These are phyloP conservation scores for Rhazya stricta DNA, from an alignment of 257 asterid genomes.

Conservation along the genomic window DNA sequence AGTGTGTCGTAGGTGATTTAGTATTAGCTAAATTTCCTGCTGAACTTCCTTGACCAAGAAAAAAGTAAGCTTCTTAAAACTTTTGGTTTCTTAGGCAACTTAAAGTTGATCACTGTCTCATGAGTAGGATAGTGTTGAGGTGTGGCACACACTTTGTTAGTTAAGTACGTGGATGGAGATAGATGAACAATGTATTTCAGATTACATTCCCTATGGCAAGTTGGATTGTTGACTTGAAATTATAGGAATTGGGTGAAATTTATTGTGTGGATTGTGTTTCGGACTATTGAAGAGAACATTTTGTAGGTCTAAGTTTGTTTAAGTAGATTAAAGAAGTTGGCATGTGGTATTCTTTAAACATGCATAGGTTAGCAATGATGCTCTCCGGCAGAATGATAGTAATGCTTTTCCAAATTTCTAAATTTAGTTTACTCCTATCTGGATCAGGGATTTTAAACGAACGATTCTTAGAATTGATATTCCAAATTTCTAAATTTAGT, in stretches of 20 bases:
- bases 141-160: background rate
- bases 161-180: background rate
- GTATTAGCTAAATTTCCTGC: background rate
- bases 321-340: background rate
- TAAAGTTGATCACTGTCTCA: background rate
- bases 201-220: background rate
- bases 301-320: background rate
- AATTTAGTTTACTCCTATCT: background rate
- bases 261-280: too few species aligned
- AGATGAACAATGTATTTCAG: background rate
- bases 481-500: too few species aligned
- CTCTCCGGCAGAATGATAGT: too few species aligned
- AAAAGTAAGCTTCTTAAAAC: background rate
- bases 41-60: background rate
- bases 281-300: background rate
- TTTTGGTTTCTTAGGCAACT: background rate
- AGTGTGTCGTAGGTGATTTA: background rate
- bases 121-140: background rate
- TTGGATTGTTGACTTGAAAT: background rate
- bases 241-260: background rate
- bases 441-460: background rate
- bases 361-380: too few species aligned
- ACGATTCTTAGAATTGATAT: background rate
- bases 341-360: background rate
- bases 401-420: background rate